A percentile compares a stretch with the other conserved stretches of the same genome.
Evolutionary conservation across 140 eudicot species (phyloP).

Genomic region (Ambrosia hybrid): DNA sequence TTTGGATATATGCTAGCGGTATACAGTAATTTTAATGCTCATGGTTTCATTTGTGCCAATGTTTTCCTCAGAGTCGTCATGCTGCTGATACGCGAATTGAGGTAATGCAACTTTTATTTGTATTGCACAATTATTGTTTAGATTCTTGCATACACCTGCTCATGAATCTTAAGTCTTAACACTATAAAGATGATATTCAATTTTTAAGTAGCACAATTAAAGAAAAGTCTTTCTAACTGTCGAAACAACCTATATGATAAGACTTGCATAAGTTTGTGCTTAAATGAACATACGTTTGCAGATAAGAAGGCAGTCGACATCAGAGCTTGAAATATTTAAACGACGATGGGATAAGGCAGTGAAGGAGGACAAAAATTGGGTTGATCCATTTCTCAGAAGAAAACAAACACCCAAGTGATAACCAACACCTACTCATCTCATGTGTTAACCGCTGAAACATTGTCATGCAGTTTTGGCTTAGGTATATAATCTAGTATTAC

Average conservation of each 20-base stretch:
- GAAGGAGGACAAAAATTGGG: constrained; percentile 64
- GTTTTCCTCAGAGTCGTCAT: constrained; percentile 48
- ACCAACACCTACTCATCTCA: too few relatives aligned
- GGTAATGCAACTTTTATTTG: constrained; percentile 42
- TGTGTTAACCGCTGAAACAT: too few relatives aligned
- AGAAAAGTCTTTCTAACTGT: not conserved
- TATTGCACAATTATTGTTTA: not conserved
- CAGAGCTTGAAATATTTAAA: constrained; percentile 65
- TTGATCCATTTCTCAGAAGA: constrained; percentile 47
- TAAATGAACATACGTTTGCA: constrained; percentile 22
- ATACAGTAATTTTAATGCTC: constrained; percentile 15
- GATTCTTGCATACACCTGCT: constrained; percentile 1
- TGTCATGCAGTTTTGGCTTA: constrained; percentile 3
- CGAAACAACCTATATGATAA: too few relatives aligned
- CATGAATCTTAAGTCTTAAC: not conserved
- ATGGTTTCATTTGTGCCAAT: constrained; percentile 17
- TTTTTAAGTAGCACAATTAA: not conserved
- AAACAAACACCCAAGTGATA: constrained; percentile 21
- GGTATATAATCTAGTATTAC: not conserved
- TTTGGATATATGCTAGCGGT: not conserved
- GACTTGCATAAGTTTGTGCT: too few relatives aligned
- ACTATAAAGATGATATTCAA: not conserved
- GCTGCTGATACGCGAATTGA: constrained; percentile 59
- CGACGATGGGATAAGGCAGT: constrained; percentile 81
- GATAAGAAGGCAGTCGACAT: constrained; percentile 84